Percentiles rank a stretch among this genome's conserved stretches.
Evolutionary conservation across 2,329 filamentous ascomycete species (phyloP).

Genomic region (Rhynchosporium agropyri): DNA sequence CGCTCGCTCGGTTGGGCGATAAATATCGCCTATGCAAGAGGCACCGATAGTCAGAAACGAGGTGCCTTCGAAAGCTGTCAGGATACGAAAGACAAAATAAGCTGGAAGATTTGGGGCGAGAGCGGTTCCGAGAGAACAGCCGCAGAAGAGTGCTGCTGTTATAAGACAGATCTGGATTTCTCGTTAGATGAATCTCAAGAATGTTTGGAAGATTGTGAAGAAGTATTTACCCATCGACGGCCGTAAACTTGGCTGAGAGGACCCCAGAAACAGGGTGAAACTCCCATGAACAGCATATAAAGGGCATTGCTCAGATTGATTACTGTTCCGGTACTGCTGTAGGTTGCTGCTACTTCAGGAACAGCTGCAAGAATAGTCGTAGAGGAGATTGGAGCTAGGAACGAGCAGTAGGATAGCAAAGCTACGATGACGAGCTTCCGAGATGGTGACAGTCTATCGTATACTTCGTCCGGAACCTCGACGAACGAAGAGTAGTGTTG

Average conservation of each 20-base stretch:
- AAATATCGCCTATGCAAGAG: slow-evolving; percentile 67
- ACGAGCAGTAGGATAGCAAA: slow-evolving; percentile 73
- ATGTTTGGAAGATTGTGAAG: background rate
- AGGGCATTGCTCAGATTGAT: slow-evolving; percentile 75
- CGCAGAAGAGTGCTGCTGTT: slow-evolving; percentile 65
- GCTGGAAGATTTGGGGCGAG: slow-evolving; percentile 69
- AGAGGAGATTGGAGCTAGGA: slow-evolving; percentile 74
- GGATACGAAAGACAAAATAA: slow-evolving; percentile 74
- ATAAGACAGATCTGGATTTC: slow-evolving; percentile 55
- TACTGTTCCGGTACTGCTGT: slow-evolving; percentile 65
- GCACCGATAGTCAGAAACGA: slow-evolving; percentile 73
- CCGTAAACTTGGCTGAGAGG: slow-evolving; percentile 70
- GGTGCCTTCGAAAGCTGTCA: slow-evolving; percentile 76
- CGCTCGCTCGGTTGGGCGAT: slow-evolving; percentile 67
- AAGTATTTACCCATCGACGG: slow-evolving; percentile 52
- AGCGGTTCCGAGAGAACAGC: slow-evolving; percentile 72
- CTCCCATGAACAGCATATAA: slow-evolving; percentile 75
- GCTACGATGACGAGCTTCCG: slow-evolving; percentile 69
- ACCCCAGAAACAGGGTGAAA: slow-evolving; percentile 71
- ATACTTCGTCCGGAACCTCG: slow-evolving; percentile 54
- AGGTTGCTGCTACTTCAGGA: slow-evolving; percentile 71
- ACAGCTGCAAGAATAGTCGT: slow-evolving; percentile 74
- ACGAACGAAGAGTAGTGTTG: slow-evolving; percentile 37
- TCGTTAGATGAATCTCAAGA: slow-evolving; percentile 6
- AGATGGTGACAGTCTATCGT: slow-evolving; percentile 61